Evolutionary conservation across 345 rosid genomes (phyloP).

Genomic region (Lepidium africanum): DNA sequence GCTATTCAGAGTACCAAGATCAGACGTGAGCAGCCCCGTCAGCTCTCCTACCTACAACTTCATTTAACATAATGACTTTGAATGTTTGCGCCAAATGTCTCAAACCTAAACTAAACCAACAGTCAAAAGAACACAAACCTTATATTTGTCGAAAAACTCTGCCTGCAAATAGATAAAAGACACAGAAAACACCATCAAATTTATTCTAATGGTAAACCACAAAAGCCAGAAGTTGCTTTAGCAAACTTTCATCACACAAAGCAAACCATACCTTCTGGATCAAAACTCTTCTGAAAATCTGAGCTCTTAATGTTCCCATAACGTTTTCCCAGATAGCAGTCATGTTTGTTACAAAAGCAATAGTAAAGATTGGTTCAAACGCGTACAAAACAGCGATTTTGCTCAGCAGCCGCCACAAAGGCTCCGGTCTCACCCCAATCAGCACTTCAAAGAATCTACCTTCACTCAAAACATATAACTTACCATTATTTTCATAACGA

Average conservation of each 20-base stretch:
- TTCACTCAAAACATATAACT: conserved; percentile 17
- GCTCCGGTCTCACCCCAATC: conserved; percentile 68
- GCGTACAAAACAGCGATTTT: conserved; percentile 63
- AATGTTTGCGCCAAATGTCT: not conserved
- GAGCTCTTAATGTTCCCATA: conserved; percentile 77
- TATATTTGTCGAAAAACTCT: conserved; percentile 84
- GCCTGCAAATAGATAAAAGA: conserved; percentile 37
- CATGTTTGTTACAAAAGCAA: conserved; percentile 69
- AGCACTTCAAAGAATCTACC: conserved; percentile 87
- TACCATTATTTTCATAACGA: not conserved
- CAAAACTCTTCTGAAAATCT: conserved; percentile 64
- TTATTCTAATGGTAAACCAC: not conserved
- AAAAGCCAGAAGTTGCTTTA: not conserved
- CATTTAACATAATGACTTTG: not conserved
- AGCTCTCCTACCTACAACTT: conserved; percentile 75
- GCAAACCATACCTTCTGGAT: conserved; percentile 60
- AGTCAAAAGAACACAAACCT: conserved; percentile 37
- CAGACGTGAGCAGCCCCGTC: conserved; percentile 75
- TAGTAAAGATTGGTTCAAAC: conserved; percentile 78
- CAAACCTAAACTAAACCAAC: not conserved
- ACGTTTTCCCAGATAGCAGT: conserved; percentile 76
- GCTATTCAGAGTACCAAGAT: conserved; percentile 78
- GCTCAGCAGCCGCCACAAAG: conserved; percentile 65
- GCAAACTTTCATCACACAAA: not conserved
- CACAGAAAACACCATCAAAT: not conserved